A percentile compares a stretch with the other conserved stretches of the same genome.
Evolutionary conservation across 306 rosid species (phyloP).

Genomic region (Rosa lucieae): DNA sequence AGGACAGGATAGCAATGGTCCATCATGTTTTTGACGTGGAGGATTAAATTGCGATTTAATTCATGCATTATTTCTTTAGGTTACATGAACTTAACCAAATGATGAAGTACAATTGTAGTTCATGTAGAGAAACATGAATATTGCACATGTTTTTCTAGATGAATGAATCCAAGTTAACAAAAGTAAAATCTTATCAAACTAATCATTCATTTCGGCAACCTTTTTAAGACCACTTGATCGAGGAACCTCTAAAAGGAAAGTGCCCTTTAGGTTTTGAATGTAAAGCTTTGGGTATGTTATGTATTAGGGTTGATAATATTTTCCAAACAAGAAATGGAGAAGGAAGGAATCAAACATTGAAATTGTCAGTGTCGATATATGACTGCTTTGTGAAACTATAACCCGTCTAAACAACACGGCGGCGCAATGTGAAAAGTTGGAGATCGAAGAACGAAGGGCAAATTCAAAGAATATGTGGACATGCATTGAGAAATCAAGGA

Average conservation of each 20-base stretch:
- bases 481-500: too few relatives aligned
- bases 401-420: too few relatives aligned
- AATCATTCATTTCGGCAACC: background rate
- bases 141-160: background rate
- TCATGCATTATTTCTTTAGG: background rate
- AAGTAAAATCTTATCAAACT: background rate
- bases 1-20: background rate
- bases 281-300: too few relatives aligned
- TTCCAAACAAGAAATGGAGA: background rate
- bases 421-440: too few relatives aligned
- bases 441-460: too few relatives aligned
- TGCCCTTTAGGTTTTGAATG: background rate
- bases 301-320: background rate
- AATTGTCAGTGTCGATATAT: too few relatives aligned
- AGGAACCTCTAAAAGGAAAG: too few relatives aligned
- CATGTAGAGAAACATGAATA: background rate
- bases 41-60: background rate
- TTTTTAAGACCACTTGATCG: too few relatives aligned
- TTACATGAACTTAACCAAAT: background rate
- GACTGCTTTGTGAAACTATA: too few relatives aligned
- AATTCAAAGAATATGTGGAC: too few relatives aligned
- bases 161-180: background rate
- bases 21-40: background rate
- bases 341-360: too few relatives aligned
- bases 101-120: background rate